Base-by-base conservation (phyloP, 768 basidiomycete species). In the Royoungia palumana region DNA sequence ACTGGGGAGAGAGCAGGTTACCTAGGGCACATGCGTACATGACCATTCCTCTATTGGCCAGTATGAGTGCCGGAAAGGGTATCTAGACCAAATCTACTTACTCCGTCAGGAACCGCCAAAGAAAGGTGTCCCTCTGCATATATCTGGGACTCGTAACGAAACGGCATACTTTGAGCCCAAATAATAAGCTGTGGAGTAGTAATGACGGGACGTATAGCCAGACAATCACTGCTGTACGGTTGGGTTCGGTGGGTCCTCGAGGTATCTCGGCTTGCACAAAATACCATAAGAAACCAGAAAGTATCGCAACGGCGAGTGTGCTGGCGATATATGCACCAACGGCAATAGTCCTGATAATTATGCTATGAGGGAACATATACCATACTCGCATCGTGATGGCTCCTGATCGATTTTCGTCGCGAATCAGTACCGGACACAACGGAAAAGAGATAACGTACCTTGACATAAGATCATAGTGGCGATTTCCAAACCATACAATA, bases 61-160 rank as follows among this genome's bases (percentile, higher is more conserved):
- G 27, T 10, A 2, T 28, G 27, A 28, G 27, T 28, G 27, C 27
- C 19, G 35, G 11, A 20, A 16, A 13, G 41, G 8, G 25, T 13
- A 35, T 24, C 13, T 35, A 6, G 17, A 6, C 16, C n/a, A 16
- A 27, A 12, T 25, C 27, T 6, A 32, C 53, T 35, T 35, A 61
- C 60, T 61, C 60, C 36, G 58, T 61, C 5, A 60, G 8, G 22
- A 61, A 43, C 0, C 49, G 47, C 46, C 49, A 50, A 11, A 58
- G 44, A n/a, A 55, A 41, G 4, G 52, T 46, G 11, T 50, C 19
- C 28, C 37, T 44, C 6, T 46, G 52, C 49, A 45, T 17, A 14
- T 40, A 27, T 6, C 35, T 37, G 2, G 49, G 38, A 20, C 59
- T 49, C 17, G 6, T n/a, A 2, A 30, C 14, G 35, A 60, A 54